phyloP scores from a whole-genome alignment of 169 alveolate genomes.

The Plasmodium blacklocki region DNA sequence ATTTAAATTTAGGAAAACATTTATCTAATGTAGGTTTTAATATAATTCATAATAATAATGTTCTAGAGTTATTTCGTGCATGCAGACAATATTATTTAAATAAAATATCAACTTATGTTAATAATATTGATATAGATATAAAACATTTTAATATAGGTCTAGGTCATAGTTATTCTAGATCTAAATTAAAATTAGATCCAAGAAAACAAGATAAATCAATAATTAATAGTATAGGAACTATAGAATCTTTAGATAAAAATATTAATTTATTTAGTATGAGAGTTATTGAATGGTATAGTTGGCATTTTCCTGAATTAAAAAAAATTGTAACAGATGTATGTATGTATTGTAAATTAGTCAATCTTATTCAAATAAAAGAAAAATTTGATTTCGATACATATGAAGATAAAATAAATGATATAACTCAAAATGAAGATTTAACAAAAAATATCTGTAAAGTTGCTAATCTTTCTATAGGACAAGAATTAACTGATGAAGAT shows the following conservation, averaged over 20 bases:
- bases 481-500: slow-evolving; percentile 95
- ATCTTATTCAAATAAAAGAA: slow-evolving; percentile 87
- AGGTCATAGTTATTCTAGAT: slow-evolving; percentile 96
- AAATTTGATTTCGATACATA: slow-evolving; percentile 82
- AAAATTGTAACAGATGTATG: slow-evolving; percentile 96
- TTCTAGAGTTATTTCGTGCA: slow-evolving; percentile 92
- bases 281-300: slow-evolving; percentile 98
- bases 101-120: slow-evolving; percentile 77
- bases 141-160: slow-evolving; percentile 94
- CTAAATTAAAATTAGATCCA: slow-evolving; percentile 95
- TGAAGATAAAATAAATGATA: slow-evolving; percentile 84
- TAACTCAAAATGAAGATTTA: slow-evolving; percentile 92
- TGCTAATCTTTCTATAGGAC: slow-evolving; percentile 95
- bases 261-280: slow-evolving; percentile 97
- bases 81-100: slow-evolving; percentile 86
- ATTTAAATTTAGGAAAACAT: slow-evolving; percentile 86
- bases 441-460: slow-evolving; percentile 92
- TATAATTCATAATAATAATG: slow-evolving; percentile 85
- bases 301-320: slow-evolving; percentile 99
- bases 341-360: slow-evolving; percentile 92
- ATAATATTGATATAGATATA: slow-evolving; percentile 85
- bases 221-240: slow-evolving; percentile 95
- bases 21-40: slow-evolving; percentile 87
- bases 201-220: slow-evolving; percentile 98
- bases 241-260: slow-evolving; percentile 96